phyloP scores from a whole-genome alignment of 306 rosid species.

The Cucumis cinereus region DNA sequence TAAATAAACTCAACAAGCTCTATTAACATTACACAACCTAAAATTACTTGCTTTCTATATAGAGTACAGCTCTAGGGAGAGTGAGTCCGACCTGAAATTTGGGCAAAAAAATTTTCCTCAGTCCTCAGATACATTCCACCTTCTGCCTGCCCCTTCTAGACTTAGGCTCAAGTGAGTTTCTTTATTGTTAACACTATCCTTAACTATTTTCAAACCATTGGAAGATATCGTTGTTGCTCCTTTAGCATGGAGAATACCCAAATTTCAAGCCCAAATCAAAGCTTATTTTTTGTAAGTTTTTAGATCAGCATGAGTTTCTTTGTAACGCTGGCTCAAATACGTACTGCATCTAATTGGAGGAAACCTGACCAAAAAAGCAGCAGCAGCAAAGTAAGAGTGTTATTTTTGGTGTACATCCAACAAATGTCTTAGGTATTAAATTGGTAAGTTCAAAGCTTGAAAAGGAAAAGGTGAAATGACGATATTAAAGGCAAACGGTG shows the following conservation, averaged over 20 bases:
- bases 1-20: neutral
- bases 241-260: neutral
- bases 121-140: neutral
- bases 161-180: neutral
- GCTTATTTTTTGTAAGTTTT: constrained; percentile 24
- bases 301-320: constrained; percentile 55
- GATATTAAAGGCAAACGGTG: neutral
- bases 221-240: neutral
- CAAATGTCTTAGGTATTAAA: neutral
- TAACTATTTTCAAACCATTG: neutral
- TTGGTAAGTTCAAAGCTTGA: neutral
- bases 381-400: neutral
- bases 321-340: constrained; percentile 57
- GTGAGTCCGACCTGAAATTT: neutral
- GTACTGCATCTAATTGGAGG: constrained; percentile 54
- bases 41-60: neutral
- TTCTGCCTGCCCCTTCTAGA: neutral
- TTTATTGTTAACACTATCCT: neutral
- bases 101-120: neutral
- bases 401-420: neutral
- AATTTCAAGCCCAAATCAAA: neutral
- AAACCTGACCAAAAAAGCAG: constrained; percentile 27
- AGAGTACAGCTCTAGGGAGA: too few species aligned
- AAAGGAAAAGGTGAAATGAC: neutral
- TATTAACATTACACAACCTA: too few species aligned